Conservation (phyloP, 1,284 basidiomycete genomes). For the Moesziomyces sp. region DNA sequence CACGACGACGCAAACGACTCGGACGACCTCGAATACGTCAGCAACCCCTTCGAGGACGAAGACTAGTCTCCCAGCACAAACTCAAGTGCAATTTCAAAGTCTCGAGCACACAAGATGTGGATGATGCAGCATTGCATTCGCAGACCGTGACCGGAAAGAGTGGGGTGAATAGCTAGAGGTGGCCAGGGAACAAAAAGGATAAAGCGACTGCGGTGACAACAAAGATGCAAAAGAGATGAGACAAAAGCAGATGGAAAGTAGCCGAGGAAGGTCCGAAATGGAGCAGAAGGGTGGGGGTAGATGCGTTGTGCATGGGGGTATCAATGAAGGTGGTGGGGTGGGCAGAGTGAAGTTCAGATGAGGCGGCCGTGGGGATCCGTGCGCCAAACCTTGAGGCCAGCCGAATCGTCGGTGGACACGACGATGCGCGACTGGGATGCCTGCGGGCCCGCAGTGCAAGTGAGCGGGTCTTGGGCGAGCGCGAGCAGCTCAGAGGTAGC, state of each 20-base stretch:
- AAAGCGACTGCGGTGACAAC: too few relatives aligned
- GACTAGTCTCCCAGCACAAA: slow-evolving; percentile 19
- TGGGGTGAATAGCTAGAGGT: too few relatives aligned
- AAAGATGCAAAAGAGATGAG: too few relatives aligned
- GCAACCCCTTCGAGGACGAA: slow-evolving; percentile 62
- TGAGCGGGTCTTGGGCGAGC: slow-evolving; percentile 40
- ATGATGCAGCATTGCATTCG: background rate
- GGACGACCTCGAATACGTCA: slow-evolving; percentile 59
- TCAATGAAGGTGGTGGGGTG: background rate
- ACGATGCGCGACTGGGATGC: slow-evolving; percentile 36
- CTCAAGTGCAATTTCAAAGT: background rate
- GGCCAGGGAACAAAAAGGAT: too few relatives aligned
- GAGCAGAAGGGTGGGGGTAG: background rate
- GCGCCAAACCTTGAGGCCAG: slow-evolving; percentile 47
- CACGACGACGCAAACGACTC: slow-evolving; percentile 36
- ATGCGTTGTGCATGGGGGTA: slow-evolving; percentile 5
- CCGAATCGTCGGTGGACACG: slow-evolving; percentile 51
- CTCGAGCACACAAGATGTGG: background rate
- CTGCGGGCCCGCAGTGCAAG: background rate
- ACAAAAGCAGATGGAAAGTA: too few relatives aligned
- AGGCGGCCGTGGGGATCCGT: slow-evolving; percentile 32
- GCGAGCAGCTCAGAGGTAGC: slow-evolving; percentile 31
- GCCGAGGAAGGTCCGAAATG: too few relatives aligned
- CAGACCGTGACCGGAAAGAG: too few relatives aligned
- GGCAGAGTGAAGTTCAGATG: slow-evolving; percentile 3